Base-by-base conservation (phyloP, 1,284 basidiomycete genomes). In the Sporisorium iseilematis-ciliati region DNA sequence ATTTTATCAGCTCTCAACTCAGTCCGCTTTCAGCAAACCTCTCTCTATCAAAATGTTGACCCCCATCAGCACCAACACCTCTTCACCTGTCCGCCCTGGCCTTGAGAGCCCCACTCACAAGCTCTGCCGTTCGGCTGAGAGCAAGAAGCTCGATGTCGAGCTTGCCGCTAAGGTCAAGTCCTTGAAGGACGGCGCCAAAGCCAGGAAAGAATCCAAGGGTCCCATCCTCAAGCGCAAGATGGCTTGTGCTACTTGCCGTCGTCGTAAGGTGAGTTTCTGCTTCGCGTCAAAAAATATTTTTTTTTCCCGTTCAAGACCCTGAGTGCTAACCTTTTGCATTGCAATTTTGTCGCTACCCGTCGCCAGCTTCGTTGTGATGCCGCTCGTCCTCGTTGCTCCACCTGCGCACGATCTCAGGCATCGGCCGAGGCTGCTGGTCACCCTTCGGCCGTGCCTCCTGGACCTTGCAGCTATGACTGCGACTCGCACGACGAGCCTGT, bases 201-300 rank as follows among this genome's bases (percentile, higher is more conserved):
- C 73, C 1, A 70, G 60, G 41, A 75, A 75, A 38, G 73, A 75
- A 55, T 70, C 73, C 56, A 75, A 75, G 53, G 73, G 73, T 29
- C 67, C 73, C 25, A 75, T 75, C 53, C 73, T 75, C 33, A 75
- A 75, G 64, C 67, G 73, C 21, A 75, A 75, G 64, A 75, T 75
- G 73, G 73, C 73, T 42, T 75, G 73, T 46, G 73, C 73, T 41
- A 75, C 73, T 46, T 75, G 73, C 61, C 67, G 73, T 49, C 67
- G 73, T 21, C 73, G 73, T 51, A 75, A 75, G 61, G 73, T 75
- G 59, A 66, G 67, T 46, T 49, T 45, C n/a, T 29, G 16, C 26
- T 21, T 41, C 10, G 26, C 21, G 26, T 18, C 7, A 7, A 48
- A 8, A 7, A 8, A 7, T 33, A 7, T 33, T 33, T 33, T 42